Percentiles rank a stretch among this genome's conserved stretches.
phyloP scores from a whole-genome alignment of 2,329 filamentous ascomycete genomes.

The Penicillium crustosum region DNA sequence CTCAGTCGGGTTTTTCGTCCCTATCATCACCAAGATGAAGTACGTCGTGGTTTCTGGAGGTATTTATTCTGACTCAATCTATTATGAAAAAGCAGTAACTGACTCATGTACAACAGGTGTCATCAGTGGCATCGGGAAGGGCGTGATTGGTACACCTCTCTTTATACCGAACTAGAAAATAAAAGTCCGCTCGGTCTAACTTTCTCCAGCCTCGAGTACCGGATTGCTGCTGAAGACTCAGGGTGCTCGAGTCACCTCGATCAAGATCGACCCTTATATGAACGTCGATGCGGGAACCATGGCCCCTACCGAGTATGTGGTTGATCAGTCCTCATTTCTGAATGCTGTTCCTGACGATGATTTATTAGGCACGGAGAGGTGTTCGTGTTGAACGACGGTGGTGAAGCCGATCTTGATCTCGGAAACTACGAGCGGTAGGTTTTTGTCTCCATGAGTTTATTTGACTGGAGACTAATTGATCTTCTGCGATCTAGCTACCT shows the following conservation, averaged over 20 bases:
- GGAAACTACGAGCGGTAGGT: conserved; percentile 67
- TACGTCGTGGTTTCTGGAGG: conserved; percentile 78
- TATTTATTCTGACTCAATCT: conserved; percentile 32
- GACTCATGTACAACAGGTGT: conserved; percentile 34
- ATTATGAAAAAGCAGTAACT: neutral
- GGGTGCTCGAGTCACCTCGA: conserved; percentile 28
- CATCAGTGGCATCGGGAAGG: conserved; percentile 55
- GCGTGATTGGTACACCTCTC: conserved; percentile 55
- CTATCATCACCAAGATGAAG: conserved; percentile 60
- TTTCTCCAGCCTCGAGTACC: conserved; percentile 44
- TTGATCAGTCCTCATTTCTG: neutral
- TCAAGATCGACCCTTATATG: conserved; percentile 63
- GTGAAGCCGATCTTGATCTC: conserved; percentile 71
- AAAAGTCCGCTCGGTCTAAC: conserved; percentile 6
- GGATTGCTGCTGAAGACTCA: conserved; percentile 32
- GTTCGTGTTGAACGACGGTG: conserved; percentile 81
- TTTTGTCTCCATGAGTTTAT: neutral
- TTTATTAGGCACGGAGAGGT: conserved; percentile 73
- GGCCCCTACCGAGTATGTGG: conserved; percentile 32
- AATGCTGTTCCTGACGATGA: neutral
- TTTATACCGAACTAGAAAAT: neutral
- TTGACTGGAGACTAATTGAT: neutral
- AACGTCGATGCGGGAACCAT: conserved; percentile 72
- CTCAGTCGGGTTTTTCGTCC: neutral
- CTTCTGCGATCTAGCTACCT: conserved; percentile 56